These are phyloP conservation scores for Quercus parvula DNA, from an alignment of 306 rosid genomes.

Conservation along the genomic window DNA sequence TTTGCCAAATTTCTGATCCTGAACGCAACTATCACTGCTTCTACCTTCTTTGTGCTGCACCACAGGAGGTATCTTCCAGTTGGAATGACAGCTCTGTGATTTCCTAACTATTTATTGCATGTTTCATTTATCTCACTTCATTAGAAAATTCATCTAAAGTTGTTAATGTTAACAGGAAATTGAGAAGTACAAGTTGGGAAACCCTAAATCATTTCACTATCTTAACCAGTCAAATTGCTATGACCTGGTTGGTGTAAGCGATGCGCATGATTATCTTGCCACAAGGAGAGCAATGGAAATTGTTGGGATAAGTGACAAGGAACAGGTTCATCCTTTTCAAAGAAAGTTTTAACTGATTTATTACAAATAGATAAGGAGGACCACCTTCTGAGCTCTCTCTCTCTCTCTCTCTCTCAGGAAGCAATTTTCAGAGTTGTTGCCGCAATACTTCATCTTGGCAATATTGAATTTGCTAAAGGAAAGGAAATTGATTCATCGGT, in stretches of 20 bases:
- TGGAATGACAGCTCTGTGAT: constrained; percentile 12
- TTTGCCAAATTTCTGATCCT: constrained; percentile 96
- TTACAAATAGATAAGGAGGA: constrained; percentile 3
- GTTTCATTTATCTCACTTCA: constrained; percentile 16
- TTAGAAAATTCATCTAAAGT: constrained; percentile 21
- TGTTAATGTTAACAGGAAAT: constrained; percentile 68
- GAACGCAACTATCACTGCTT: constrained; percentile 99
- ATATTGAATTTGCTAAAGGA: constrained; percentile 77
- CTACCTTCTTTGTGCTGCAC: constrained; percentile 98
- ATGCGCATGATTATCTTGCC: constrained; percentile 93
- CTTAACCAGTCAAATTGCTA: constrained; percentile 93
- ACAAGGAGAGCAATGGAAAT: constrained; percentile 99
- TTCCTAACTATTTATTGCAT: constrained; percentile 6
- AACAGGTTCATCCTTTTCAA: constrained; percentile 66
- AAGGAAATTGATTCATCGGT: constrained; percentile 83
- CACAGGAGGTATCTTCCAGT: constrained; percentile 73
- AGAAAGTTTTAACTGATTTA: constrained; percentile 18
- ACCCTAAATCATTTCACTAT: constrained; percentile 87
- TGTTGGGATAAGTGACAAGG: constrained; percentile 88
- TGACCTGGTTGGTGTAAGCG: constrained; percentile 79
- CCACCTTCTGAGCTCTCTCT: constrained; percentile 29
- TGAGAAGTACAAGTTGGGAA: constrained; percentile 87
- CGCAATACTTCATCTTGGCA: constrained; percentile 90
- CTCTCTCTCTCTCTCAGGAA: constrained; percentile 55
- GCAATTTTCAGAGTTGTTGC: constrained; percentile 98